Percentiles rank a stretch among this genome's conserved stretches.
Evolutionary conservation across 306 rosid species (phyloP).

Genomic region (Pyrus bretschneideri): DNA sequence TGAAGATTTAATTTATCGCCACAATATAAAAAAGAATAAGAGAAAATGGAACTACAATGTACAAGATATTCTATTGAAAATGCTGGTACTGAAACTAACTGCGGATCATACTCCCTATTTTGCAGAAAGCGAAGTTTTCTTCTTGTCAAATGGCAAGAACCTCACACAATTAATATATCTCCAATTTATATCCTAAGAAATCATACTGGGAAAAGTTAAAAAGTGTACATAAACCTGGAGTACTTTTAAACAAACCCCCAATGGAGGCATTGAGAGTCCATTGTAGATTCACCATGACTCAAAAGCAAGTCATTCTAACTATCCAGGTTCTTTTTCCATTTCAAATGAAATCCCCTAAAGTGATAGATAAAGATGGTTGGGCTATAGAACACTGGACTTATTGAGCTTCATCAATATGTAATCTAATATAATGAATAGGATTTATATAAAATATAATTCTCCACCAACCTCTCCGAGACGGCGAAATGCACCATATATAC

Average conservation of each 20-base stretch:
- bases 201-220: not conserved
- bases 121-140: not conserved
- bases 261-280: not conserved
- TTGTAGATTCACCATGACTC: not conserved
- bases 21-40: not conserved
- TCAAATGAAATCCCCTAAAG: not conserved
- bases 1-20: not conserved
- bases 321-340: not conserved
- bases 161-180: not conserved
- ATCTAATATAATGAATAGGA: not conserved
- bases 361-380: not conserved
- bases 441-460: not conserved
- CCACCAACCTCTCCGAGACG: conserved; percentile 93
- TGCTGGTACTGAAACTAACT: not conserved
- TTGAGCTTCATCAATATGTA: not conserved
- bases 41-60: not conserved
- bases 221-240: not conserved
- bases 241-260: not conserved
- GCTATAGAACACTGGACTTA: not conserved
- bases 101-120: not conserved
- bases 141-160: not conserved
- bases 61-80: not conserved
- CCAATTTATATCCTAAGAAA: not conserved
- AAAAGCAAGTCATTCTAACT: not conserved
- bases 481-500: conserved; percentile 92